These are phyloP conservation scores for Hemileccinum rubropunctum DNA, from an alignment of 768 basidiomycete genomes.

Conservation along the genomic window DNA sequence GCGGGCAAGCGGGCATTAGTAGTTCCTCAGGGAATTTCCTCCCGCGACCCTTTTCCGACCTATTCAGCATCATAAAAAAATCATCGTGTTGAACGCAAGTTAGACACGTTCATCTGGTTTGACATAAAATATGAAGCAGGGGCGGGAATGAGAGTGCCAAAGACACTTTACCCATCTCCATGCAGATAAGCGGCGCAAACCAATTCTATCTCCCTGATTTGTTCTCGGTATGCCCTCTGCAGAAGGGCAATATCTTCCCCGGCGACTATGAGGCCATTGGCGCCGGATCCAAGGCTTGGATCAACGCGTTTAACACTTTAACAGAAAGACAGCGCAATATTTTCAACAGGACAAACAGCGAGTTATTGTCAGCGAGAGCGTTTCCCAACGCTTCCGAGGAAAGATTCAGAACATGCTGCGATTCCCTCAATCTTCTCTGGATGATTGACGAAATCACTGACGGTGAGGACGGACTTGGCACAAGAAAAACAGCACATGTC, in stretches of 20 bases:
- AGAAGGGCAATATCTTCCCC: constrained; percentile 51
- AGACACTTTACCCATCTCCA: not conserved
- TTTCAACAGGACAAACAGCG: constrained; percentile 60
- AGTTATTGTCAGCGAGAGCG: constrained; percentile 59
- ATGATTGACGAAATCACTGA: constrained; percentile 69
- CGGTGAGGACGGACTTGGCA: constrained; percentile 57
- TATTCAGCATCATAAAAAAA: not conserved
- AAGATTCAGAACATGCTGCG: constrained; percentile 57
- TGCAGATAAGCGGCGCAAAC: not conserved
- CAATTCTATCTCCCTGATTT: constrained; percentile 59
- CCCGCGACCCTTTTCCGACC: not conserved
- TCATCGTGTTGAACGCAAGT: not conserved
- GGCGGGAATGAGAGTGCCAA: not conserved
- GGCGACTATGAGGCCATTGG: constrained; percentile 50
- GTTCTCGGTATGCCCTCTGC: constrained; percentile 42
- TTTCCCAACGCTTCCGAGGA: constrained; percentile 58
- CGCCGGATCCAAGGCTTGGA: constrained; percentile 59
- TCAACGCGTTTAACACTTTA: constrained; percentile 58
- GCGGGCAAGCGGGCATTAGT: not conserved
- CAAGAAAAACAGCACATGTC: constrained; percentile 48
- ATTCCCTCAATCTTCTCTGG: constrained; percentile 61
- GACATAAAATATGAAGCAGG: constrained; percentile 7
- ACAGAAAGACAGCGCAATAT: constrained; percentile 53
- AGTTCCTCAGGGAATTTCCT: constrained; percentile 6
- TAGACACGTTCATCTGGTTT: constrained; percentile 5